These are phyloP conservation scores for Polyplosphaeria fusca DNA, from an alignment of 495 filamentous ascomycete species.

Conservation along the genomic window DNA sequence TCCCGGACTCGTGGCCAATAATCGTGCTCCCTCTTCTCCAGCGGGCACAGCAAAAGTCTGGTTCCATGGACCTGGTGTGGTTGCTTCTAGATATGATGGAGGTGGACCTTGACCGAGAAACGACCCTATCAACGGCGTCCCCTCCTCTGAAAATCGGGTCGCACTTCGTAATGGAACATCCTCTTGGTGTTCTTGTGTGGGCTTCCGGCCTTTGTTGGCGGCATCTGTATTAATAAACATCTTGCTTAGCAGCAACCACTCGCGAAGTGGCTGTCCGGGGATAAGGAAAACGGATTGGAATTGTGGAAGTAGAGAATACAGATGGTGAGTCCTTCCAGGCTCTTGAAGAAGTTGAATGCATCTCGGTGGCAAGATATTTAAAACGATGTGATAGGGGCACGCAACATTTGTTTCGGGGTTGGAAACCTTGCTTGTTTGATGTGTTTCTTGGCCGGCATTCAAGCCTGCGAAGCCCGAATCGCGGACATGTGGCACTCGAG, in stretches of 20 bases:
- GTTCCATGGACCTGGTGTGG: slow-evolving; percentile 18
- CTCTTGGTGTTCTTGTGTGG: not conserved
- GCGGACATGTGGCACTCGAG: too few relatives aligned
- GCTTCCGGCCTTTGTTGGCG: slow-evolving; percentile 10
- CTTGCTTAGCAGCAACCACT: not conserved
- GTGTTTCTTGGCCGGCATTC: not conserved
- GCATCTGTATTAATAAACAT: slow-evolving; percentile 23
- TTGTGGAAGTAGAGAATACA: not conserved
- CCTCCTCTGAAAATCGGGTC: not conserved
- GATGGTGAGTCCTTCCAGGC: not conserved
- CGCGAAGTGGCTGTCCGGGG: not conserved
- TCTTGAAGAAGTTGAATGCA: not conserved
- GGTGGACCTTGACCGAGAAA: slow-evolving; percentile 20
- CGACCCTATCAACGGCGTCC: slow-evolving; percentile 3
- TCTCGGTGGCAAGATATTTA: not conserved
- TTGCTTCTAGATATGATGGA: slow-evolving; percentile 22
- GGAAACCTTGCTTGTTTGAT: slow-evolving; percentile 8
- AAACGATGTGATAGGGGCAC: not conserved
- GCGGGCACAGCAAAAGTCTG: not conserved
- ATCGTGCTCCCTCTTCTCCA: slow-evolving; percentile 14
- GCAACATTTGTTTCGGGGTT: slow-evolving; percentile 14
- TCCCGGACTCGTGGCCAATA: not conserved
- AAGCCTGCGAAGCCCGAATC: too few relatives aligned
- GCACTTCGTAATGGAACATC: not conserved
- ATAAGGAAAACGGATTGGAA: not conserved